Percentiles rank a stretch among this genome's conserved stretches.
phyloP scores from a whole-genome alignment of 768 basidiomycete species.

The Auricularia heimuer region DNA sequence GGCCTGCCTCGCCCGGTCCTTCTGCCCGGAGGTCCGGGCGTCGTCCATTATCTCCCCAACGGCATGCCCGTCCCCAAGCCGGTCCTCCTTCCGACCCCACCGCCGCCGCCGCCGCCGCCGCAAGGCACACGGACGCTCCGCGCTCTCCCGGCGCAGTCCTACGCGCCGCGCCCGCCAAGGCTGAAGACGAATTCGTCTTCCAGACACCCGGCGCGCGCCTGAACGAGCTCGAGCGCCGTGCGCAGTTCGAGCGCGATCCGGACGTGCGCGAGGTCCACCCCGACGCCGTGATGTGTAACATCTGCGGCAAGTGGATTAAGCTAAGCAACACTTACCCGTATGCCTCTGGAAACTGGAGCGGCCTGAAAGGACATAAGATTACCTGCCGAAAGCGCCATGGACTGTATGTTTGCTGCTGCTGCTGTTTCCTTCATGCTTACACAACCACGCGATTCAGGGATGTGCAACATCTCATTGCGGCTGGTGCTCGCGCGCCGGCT shows the following conservation, averaged over 20 bases:
- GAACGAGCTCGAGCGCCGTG: background rate
- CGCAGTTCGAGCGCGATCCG: background rate
- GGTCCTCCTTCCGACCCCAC: background rate
- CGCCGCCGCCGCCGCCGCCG: background rate
- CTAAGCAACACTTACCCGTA: background rate
- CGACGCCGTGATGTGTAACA: background rate
- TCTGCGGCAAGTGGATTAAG: background rate
- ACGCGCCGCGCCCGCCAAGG: background rate
- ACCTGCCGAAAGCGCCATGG: background rate
- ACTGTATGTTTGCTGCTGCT: background rate
- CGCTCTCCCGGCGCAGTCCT: background rate
- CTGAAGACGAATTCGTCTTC: background rate
- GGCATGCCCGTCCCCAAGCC: background rate
- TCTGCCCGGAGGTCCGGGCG: background rate
- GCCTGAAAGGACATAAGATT: background rate
- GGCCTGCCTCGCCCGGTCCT: too few relatives aligned
- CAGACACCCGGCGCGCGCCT: background rate
- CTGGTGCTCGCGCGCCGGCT: too few relatives aligned
- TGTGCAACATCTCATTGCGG: too few relatives aligned
- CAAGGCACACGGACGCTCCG: background rate
- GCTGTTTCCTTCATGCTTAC: background rate
- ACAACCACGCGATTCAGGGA: too few relatives aligned
- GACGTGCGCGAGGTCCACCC: background rate
- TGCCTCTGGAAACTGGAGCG: background rate
- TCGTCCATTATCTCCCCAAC: background rate